A percentile compares a stretch with the other conserved stretches of the same genome.
Conservation (phyloP, 2,329 filamentous ascomycete genomes). For the Sporothrix inflata region DNA sequence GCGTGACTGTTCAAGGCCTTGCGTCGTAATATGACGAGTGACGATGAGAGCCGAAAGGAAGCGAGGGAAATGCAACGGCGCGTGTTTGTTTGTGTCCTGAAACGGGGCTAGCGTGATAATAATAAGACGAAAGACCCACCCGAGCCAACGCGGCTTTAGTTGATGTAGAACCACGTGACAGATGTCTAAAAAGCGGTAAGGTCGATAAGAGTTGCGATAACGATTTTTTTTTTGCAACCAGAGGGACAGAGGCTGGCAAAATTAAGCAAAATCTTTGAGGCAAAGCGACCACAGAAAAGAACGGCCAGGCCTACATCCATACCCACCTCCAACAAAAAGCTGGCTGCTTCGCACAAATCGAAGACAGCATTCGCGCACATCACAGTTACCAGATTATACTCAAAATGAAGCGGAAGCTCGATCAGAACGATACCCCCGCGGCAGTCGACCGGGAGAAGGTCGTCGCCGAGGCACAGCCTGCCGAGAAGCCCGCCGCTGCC, state of each 20-base stretch:
- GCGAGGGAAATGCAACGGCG: not conserved
- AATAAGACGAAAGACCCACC: slow-evolving; percentile 18
- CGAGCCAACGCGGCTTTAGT: not conserved
- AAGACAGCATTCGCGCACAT: not conserved
- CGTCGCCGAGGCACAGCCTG: not conserved
- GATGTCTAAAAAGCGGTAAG: slow-evolving; percentile 23
- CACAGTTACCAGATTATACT: not conserved
- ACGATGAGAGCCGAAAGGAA: slow-evolving; percentile 6
- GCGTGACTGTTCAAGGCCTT: not conserved
- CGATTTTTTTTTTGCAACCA: slow-evolving; percentile 26
- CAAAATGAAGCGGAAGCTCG: slow-evolving; percentile 64
- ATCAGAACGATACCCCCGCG: slow-evolving; percentile 45
- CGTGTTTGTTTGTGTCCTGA: slow-evolving; percentile 27
- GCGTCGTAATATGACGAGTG: not conserved
- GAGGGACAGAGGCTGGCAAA: slow-evolving; percentile 23
- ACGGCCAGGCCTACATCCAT: not conserved
- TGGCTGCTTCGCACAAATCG: not conserved
- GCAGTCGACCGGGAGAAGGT: slow-evolving; percentile 35
- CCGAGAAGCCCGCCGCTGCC: slow-evolving; percentile 15
- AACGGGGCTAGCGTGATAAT: slow-evolving; percentile 15
- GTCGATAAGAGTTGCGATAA: slow-evolving; percentile 28
- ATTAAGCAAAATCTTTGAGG: slow-evolving; percentile 26
- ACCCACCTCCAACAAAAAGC: not conserved
- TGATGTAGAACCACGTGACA: slow-evolving; percentile 14
- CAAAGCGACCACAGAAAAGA: slow-evolving; percentile 3